Evolutionary conservation across 75 land plant species (phyloP), one percentile per base, ranked within the genome.

Genomic region (Cupressus sempervirens): DNA sequence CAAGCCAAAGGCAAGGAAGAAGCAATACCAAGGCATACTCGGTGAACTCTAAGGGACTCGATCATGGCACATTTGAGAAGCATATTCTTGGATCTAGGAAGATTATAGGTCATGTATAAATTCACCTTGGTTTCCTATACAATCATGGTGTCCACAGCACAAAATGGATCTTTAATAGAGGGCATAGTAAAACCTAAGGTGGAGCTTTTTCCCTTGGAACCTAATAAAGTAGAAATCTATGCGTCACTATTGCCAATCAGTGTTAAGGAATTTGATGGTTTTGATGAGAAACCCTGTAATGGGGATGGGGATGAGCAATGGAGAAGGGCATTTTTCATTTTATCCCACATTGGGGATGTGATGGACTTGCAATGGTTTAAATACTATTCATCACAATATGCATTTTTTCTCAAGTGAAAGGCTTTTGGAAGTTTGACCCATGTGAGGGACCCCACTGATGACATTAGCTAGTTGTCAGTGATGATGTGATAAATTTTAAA

Each of bases 141-240:
- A 70, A 35, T 23, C 10, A 70, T 70, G 74, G 35, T 70, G 30
- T 30, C 35, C 34, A 70, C 74, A 30, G 74, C 30, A 14, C 74
- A 70, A 29, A 32, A 29, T 70, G 8, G 34, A 30, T 70, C 74
- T 70, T 0, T 32, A 2, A 10, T 3, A 3, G 74, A 5, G 11
- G 1, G 32, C 32, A 14, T 12, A n/a, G n/a, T n/a, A 70, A 70
- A 70, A 34, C 34, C 74, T 70, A 70, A 32, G 83, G 87, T 30
- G 32, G 88, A 91, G 70, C 82, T 76, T 40, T 52, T 91, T 73
- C 88, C 92, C 29, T 83, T 75, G 54, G 91, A 85, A 32, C 83
- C 91, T 52, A 79, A 83, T 73, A 86, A 86, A 30, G 80, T 50
- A 29, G 89, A 86, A 70, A 85, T 86, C 46, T 54, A 77, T 50